These are phyloP conservation scores for Eutypa lata DNA, from an alignment of 2,329 filamentous ascomycete genomes.

Conservation along the genomic window DNA sequence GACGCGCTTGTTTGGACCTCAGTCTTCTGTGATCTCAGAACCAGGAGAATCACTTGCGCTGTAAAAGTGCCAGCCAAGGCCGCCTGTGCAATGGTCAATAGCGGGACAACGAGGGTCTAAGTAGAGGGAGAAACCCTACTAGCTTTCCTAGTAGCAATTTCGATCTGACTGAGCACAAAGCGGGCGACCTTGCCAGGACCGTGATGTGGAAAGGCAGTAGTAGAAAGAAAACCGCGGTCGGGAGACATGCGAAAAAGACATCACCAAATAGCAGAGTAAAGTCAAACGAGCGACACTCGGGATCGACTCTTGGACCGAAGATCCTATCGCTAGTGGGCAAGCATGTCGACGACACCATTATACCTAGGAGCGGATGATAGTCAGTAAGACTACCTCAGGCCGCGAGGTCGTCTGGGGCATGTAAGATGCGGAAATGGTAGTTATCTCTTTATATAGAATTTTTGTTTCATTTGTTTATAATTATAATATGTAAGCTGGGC, in stretches of 20 bases:
- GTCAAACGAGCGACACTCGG: constrained; percentile 24
- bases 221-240: constrained; percentile 14
- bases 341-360: too few relatives aligned
- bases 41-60: constrained; percentile 14
- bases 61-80: constrained; percentile 8
- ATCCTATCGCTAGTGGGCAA: constrained; percentile 5
- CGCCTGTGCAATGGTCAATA: constrained; percentile 4
- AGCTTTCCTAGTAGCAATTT: constrained; percentile 9
- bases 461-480: too few relatives aligned
- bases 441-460: too few relatives aligned
- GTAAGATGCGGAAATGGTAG: too few relatives aligned
- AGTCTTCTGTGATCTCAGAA: constrained; percentile 5
- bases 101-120: not conserved
- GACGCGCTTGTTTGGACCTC: constrained; percentile 12
- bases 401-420: too few relatives aligned
- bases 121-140: not conserved
- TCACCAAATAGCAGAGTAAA: constrained; percentile 27
- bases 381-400: too few relatives aligned
- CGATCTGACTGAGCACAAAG: constrained; percentile 2
- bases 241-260: constrained; percentile 19
- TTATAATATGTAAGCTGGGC: too few relatives aligned
- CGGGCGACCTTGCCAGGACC: constrained; percentile 1
- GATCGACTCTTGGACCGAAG: constrained; percentile 21
- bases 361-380: too few relatives aligned
- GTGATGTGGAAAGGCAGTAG: constrained; percentile 8